Percentiles rank a stretch among this genome's conserved stretches.
Conservation (phyloP, 805 yeast genomes). For the Kazachstania viticola region DNA sequence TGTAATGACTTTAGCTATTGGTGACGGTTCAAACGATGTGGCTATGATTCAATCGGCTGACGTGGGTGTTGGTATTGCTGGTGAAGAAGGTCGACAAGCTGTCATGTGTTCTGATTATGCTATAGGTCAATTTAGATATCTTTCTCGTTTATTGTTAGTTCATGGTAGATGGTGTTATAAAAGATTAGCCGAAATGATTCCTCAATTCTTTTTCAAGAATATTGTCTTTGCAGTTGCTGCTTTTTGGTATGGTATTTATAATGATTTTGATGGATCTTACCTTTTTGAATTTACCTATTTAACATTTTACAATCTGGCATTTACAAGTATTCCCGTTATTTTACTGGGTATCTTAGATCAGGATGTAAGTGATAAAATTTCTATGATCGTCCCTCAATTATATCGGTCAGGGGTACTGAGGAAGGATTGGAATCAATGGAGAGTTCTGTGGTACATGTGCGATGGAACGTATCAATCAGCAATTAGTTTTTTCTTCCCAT, state of each 20-base stretch:
- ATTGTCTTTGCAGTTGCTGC: conserved; percentile 62
- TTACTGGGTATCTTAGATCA: conserved; percentile 71
- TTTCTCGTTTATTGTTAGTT: conserved; percentile 53
- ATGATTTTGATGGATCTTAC: conserved; percentile 70
- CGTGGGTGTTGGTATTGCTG: conserved; percentile 83
- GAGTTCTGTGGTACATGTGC: conserved; percentile 61
- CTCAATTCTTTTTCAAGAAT: conserved; percentile 69
- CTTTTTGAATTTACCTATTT: conserved; percentile 67
- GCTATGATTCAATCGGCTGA: conserved; percentile 87
- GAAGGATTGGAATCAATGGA: conserved; percentile 57
- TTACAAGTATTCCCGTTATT: conserved; percentile 71
- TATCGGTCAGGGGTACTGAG: conserved; percentile 65
- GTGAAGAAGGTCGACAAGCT: conserved; percentile 87
- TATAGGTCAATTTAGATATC: conserved; percentile 70
- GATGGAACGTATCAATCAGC: conserved; percentile 76
- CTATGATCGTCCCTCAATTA: conserved; percentile 61
- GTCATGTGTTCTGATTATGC: conserved; percentile 86
- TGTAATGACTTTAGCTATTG: conserved; percentile 80
- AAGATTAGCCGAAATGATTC: conserved; percentile 74
- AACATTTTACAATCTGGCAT: conserved; percentile 75
- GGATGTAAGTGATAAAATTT: conserved; percentile 60
- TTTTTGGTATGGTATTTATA: conserved; percentile 72
- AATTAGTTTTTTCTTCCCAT: conserved; percentile 66
- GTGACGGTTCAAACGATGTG: conserved; percentile 85
- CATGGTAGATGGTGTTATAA: conserved; percentile 86